These are phyloP conservation scores for Alternaria triticimaculans DNA, from an alignment of 2,329 filamentous ascomycete species.

Conservation along the genomic window DNA sequence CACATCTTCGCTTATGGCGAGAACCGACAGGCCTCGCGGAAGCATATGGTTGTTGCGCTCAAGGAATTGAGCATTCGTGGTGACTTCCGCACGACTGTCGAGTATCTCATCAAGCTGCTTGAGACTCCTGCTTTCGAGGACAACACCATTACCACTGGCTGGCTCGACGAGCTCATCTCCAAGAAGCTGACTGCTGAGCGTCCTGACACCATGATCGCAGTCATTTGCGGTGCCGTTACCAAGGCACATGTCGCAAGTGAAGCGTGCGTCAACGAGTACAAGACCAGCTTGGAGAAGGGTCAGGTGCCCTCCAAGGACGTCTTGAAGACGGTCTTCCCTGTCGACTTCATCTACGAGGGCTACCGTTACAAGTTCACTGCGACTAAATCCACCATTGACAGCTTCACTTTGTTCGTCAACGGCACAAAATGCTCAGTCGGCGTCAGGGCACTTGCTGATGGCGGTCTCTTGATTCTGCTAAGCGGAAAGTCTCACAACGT, in stretches of 20 bases:
- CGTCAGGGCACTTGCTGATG: slow-evolving; percentile 89
- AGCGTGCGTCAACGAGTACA: slow-evolving; percentile 84
- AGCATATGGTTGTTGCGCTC: slow-evolving; percentile 98
- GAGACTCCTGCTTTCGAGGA: slow-evolving; percentile 98
- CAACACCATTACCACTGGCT: slow-evolving; percentile 98
- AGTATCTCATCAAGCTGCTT: slow-evolving; percentile 98
- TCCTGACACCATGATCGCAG: slow-evolving; percentile 90
- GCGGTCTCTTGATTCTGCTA: slow-evolving; percentile 88
- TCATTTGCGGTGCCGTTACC: slow-evolving; percentile 92
- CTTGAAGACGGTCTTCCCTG: slow-evolving; percentile 94
- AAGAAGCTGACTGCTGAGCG: slow-evolving; percentile 97
- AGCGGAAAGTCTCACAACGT: slow-evolving; percentile 95
- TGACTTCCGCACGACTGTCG: slow-evolving; percentile 97
- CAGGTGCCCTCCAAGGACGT: slow-evolving; percentile 97
- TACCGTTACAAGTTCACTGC: slow-evolving; percentile 97
- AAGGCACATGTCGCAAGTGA: slow-evolving; percentile 97
- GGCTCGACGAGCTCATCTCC: slow-evolving; percentile 97
- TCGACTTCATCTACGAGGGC: slow-evolving; percentile 99
- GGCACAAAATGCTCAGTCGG: slow-evolving; percentile 95
- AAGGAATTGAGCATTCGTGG: slow-evolving; percentile 99
- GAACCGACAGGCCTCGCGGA: slow-evolving; percentile 92
- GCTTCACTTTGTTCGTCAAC: slow-evolving; percentile 98
- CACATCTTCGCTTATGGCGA: slow-evolving; percentile 99
- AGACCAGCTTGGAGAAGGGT: slow-evolving; percentile 88
- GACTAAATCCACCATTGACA: slow-evolving; percentile 88